Evolutionary conservation across 768 basidiomycete species (phyloP).

Genomic region (Podaxis rugospora): DNA sequence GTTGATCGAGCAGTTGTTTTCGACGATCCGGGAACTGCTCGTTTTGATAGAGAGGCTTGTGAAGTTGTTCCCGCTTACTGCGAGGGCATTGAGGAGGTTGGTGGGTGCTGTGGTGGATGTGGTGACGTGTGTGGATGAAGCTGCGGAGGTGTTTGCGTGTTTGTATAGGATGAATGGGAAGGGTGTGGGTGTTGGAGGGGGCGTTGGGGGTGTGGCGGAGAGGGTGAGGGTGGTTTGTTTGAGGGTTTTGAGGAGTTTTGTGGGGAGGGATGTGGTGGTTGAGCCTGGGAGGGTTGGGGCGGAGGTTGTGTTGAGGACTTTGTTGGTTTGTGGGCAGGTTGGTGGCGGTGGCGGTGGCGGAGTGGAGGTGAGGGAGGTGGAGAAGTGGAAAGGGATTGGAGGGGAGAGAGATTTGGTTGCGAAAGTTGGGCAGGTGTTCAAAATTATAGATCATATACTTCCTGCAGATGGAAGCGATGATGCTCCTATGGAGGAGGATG

Average conservation of each 20-base stretch:
- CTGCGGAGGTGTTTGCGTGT: constrained; percentile 14
- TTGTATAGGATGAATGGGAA: not conserved
- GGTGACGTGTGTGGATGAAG: constrained; percentile 38
- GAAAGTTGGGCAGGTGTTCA: constrained; percentile 51
- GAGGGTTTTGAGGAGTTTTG: not conserved
- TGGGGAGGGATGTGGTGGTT: constrained; percentile 24
- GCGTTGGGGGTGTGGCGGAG: not conserved
- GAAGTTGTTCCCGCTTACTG: constrained; percentile 44
- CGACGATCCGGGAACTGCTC: constrained; percentile 49
- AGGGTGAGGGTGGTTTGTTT: not conserved
- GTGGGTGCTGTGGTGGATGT: constrained; percentile 40
- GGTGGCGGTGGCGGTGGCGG: not conserved
- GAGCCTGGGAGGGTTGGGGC: constrained; percentile 37
- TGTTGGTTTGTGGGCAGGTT: constrained; percentile 45
- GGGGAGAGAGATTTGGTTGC: constrained; percentile 49
- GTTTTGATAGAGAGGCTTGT: constrained; percentile 44
- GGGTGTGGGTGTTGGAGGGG: not conserved
- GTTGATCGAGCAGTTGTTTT: constrained; percentile 51
- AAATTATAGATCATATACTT: constrained; percentile 54
- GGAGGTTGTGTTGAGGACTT: constrained; percentile 48
- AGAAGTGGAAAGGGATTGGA: not conserved
- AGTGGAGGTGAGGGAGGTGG: not conserved
- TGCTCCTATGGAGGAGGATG: constrained; percentile 21
- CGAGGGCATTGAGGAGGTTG: constrained; percentile 43
- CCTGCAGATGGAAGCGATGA: constrained; percentile 25